Percentiles rank a stretch among this genome's conserved stretches.
Evolutionary conservation across 1,284 basidiomycete species (phyloP).

Genomic region (Fomitopsis palustris): DNA sequence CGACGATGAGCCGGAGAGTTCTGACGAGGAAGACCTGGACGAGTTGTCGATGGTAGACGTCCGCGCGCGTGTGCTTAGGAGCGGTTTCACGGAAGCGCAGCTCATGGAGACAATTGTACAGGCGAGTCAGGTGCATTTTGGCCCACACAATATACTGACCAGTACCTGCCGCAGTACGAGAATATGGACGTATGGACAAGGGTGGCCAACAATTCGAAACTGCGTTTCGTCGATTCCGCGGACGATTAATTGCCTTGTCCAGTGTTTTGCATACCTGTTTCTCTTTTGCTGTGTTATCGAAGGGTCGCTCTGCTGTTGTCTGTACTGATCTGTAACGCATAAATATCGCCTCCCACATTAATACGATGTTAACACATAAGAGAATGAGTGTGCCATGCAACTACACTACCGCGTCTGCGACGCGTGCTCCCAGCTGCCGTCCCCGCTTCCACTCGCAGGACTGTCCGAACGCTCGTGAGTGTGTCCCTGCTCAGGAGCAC

Average conservation of each 20-base stretch:
- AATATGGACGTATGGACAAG: constrained; percentile 73
- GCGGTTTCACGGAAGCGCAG: constrained; percentile 88
- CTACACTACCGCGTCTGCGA: constrained; percentile 36
- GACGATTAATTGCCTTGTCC: constrained; percentile 3
- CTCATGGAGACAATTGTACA: constrained; percentile 80
- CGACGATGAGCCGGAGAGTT: constrained; percentile 34
- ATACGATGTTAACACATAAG: not conserved
- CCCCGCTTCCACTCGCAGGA: constrained; percentile 39
- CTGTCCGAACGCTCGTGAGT: constrained; percentile 33
- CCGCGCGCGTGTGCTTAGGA: constrained; percentile 77
- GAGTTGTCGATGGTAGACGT: constrained; percentile 82
- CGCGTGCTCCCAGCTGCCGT: constrained; percentile 74
- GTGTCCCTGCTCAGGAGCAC: constrained; percentile 11
- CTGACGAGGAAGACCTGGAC: constrained; percentile 58
- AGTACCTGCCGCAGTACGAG: constrained; percentile 62
- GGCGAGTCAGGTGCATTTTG: constrained; percentile 43
- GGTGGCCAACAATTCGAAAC: constrained; percentile 72
- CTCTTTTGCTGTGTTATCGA: constrained; percentile 17
- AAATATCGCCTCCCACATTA: constrained; percentile 25
- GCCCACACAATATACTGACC: constrained; percentile 2
- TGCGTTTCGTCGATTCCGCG: constrained; percentile 47
- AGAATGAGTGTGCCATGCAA: not conserved
- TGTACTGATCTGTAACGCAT: constrained; percentile 25
- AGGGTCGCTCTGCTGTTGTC: constrained; percentile 19
- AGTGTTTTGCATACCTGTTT: constrained; percentile 9